Conservation (phyloP, 768 basidiomycete species). For the Lentinula detonsa region DNA sequence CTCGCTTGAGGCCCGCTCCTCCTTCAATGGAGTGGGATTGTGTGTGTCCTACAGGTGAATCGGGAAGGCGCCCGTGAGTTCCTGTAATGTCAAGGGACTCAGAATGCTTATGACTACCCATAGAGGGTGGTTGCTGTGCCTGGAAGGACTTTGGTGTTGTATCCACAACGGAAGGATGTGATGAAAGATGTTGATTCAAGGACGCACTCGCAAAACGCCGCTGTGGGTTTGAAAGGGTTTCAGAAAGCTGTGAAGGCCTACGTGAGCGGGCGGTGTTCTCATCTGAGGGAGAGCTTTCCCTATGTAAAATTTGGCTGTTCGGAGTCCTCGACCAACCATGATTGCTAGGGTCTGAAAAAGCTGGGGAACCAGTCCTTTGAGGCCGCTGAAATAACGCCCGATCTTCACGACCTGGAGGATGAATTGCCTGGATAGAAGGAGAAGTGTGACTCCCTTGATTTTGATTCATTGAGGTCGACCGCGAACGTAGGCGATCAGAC, state of each 20-base stretch:
- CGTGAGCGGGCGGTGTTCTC: too few relatives aligned
- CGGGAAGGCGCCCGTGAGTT: background rate
- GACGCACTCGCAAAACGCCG: background rate
- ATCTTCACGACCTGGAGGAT: background rate
- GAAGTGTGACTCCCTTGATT: background rate
- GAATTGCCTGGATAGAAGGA: background rate
- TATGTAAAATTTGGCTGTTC: background rate
- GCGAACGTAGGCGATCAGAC: background rate
- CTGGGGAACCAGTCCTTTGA: background rate
- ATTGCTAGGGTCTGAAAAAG: background rate
- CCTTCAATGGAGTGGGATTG: background rate
- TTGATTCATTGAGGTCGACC: background rate
- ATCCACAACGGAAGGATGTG: background rate
- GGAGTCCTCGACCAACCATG: background rate
- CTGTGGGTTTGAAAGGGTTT: background rate
- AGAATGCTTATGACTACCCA: background rate
- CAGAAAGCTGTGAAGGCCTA: background rate
- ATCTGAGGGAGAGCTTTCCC: background rate
- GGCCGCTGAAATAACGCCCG: background rate
- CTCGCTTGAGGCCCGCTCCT: background rate
- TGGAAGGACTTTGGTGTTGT: background rate
- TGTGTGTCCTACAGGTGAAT: background rate
- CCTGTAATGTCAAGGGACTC: background rate
- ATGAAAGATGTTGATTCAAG: background rate
- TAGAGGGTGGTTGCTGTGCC: background rate